Base-by-base conservation (phyloP, 768 basidiomycete genomes). In the Aureoboletus auriporus region DNA sequence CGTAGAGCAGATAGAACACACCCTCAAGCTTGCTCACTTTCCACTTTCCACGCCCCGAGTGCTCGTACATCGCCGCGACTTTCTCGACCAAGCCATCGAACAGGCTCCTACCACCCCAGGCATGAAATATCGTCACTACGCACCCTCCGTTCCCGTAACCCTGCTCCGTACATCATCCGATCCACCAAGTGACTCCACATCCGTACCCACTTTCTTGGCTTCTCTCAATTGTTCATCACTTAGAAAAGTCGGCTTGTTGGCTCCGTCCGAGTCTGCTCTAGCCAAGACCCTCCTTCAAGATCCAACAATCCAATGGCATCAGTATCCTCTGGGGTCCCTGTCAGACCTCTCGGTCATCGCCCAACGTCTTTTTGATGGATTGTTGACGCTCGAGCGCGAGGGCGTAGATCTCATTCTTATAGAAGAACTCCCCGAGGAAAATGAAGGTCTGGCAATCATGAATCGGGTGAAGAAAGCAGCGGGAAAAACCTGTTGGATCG, bases 121-220 rank as follows among this genome's bases (percentile, higher is more conserved):
- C 29, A 96, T 97, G 94, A 99, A 99, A 70, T 99, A 99, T 66
- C 81, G 86, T 43, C 96, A 99, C 69, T 99, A 99, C 65, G 88
- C 94, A 20, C 96, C 96, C 2, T 72, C 84, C 1, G 84, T 93
- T 5, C 92, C 93, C 2, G 89, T 97, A 28, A 80, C 79, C 17
- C 77, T 98, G 6, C 71, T 93, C 34, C 75, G 78, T 52, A 80
- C 82, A 4, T 56, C 68, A 5, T 69, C 76, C n/a, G 51, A 59
- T 37, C 74, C 76, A 23, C 75, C 79, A 7, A 17, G 45, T 6
- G 70, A 63, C 7, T 46, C 70, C 4, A 58, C 66, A 11, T 58
- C 70, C 1, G 52, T 69, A 12, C 57, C 59, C 5, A 47, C 68
- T 4, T 75, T 80, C 33, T 62, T 84, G 23, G 55, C 62, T n/a